phyloP scores from a whole-genome alignment of 2,329 filamentous ascomycete species.

The Trematosphaeria pertusa region DNA sequence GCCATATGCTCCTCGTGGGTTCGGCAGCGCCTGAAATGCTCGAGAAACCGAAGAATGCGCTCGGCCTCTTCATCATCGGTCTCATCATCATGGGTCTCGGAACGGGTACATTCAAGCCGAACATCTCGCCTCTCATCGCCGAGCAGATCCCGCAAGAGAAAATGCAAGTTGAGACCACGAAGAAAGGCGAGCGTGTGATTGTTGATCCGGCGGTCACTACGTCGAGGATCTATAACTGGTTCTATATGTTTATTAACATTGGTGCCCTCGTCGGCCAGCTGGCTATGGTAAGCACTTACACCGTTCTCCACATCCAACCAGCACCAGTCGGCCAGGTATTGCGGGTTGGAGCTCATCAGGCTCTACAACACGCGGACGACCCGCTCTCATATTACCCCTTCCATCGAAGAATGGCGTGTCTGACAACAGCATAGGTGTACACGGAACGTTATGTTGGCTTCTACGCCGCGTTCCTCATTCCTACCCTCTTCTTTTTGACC shows the following conservation, averaged over 20 bases:
- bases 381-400: no score
- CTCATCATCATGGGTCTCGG: constrained; percentile 70
- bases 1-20: constrained; percentile 61
- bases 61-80: constrained; percentile 63
- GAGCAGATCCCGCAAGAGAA: constrained; percentile 69
- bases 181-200: constrained; percentile 65
- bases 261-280: constrained; percentile 46
- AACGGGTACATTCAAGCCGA: constrained; percentile 74
- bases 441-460: constrained; percentile 66
- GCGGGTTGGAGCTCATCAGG: no score
- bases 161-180: constrained; percentile 53
- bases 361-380: no score
- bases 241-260: constrained; percentile 49
- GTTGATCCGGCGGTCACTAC: constrained; percentile 72
- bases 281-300: constrained; percentile 34
- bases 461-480: constrained; percentile 74
- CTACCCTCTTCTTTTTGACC: constrained; percentile 68
- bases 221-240: constrained; percentile 70
- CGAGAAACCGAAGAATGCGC: constrained; percentile 54
- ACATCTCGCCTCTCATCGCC: constrained; percentile 63
- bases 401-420: neutral
- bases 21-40: constrained; percentile 63
- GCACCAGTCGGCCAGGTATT: no score
- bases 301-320: no score
- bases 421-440: constrained; percentile 24